Percentiles rank a stretch among this genome's conserved stretches.
Conservation (phyloP, 257 asterid species). For the Anisodus acutangulus region DNA sequence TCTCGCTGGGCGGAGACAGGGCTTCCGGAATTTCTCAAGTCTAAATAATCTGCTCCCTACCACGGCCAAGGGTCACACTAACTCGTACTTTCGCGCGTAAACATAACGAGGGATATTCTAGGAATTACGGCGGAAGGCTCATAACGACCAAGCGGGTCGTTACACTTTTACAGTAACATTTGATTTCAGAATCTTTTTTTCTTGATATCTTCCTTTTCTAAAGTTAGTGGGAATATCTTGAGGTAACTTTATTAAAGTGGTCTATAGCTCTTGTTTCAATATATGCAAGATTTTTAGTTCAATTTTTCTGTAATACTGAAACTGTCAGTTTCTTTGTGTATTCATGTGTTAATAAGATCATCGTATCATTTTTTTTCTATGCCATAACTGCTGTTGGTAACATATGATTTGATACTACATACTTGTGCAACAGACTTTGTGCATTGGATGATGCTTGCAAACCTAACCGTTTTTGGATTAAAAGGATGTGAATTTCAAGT, state of each 20-base stretch:
- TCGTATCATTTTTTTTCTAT: background rate
- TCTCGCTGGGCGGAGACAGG: too few relatives aligned
- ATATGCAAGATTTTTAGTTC: background rate
- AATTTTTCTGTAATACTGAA: background rate
- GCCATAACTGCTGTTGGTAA: background rate
- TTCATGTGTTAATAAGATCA: background rate
- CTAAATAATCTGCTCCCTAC: too few relatives aligned
- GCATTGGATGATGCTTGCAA: too few relatives aligned
- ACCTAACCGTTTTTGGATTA: too few relatives aligned
- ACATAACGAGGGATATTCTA: too few relatives aligned
- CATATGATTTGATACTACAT: background rate
- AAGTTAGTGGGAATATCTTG: slow-evolving; percentile 8
- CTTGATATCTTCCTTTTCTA: slow-evolving; percentile 5
- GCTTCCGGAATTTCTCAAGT: too few relatives aligned
- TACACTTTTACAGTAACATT: background rate
- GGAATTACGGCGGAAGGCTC: too few relatives aligned
- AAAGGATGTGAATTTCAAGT: too few relatives aligned
- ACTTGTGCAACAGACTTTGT: too few relatives aligned
- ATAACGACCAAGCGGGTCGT: too few relatives aligned
- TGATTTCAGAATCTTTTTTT: slow-evolving; percentile 10
- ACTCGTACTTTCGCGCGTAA: too few relatives aligned
- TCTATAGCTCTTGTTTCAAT: background rate
- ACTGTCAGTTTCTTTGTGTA: background rate
- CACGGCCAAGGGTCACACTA: too few relatives aligned
- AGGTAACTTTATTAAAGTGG: background rate